These are phyloP conservation scores for Paecilomyces fulvus DNA, from an alignment of 2,329 filamentous ascomycete genomes.

Conservation along the genomic window DNA sequence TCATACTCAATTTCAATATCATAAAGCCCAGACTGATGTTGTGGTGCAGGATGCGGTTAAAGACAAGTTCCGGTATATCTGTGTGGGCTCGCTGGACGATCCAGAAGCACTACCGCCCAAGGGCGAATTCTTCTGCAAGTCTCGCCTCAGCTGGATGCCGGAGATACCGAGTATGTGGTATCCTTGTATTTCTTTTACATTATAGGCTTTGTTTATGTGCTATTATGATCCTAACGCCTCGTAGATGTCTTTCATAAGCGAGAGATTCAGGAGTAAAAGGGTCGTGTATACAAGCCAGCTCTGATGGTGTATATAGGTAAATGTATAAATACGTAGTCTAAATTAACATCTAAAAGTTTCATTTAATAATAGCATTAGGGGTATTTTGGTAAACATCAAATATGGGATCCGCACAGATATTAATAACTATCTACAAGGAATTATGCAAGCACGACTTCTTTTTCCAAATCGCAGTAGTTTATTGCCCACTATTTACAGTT, in stretches of 20 bases:
- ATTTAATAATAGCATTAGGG: no score
- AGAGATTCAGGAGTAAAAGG: slow-evolving; percentile 33
- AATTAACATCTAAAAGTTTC: no score
- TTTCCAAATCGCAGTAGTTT: no score
- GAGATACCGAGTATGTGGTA: slow-evolving; percentile 35
- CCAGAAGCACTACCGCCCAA: slow-evolving; percentile 43
- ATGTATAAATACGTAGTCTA: background rate
- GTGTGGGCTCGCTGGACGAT: slow-evolving; percentile 44
- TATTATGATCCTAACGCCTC: slow-evolving; percentile 4
- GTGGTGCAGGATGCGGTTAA: slow-evolving; percentile 20
- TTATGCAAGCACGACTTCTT: no score
- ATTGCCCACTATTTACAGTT: background rate
- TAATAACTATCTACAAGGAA: no score
- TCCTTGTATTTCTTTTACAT: background rate
- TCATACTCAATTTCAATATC: background rate
- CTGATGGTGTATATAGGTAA: background rate
- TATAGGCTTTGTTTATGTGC: background rate
- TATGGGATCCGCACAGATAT: no score
- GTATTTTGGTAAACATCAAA: no score
- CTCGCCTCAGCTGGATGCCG: slow-evolving; percentile 43
- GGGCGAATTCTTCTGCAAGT: slow-evolving; percentile 48
- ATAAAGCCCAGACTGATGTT: background rate
- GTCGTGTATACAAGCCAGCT: background rate
- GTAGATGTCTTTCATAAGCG: slow-evolving; percentile 40
- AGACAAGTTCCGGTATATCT: slow-evolving; percentile 33